Base-by-base conservation (phyloP, 108 stramenopile genomes). In the Nitzschia inconspicua region DNA sequence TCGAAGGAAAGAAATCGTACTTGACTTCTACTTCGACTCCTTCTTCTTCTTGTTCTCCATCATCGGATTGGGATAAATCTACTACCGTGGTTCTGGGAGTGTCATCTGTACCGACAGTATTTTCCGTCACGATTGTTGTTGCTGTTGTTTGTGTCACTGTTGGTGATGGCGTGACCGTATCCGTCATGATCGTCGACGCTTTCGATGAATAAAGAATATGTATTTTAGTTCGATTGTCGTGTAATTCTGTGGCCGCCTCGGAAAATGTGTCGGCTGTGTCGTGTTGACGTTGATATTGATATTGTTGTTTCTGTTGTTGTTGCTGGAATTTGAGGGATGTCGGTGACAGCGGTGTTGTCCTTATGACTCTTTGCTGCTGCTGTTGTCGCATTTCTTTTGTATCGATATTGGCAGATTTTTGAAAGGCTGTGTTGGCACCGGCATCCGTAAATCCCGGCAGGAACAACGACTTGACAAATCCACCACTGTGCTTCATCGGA, bases 401-500 rank as follows among this genome's bases (percentile, higher is more conserved):
- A n/a, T 37, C 19, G 26, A 29, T 8, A 29, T 49, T 36, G 20
- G 26, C 25, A 25, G 24, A 27, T 43, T 23, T 23, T 46, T 61
- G 44, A 57, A 73, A 77, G 23, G 58, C 39, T 3, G 59, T 52
- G 47, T 57, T 65, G 3, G 76, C 54, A 25, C 76, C 76, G 13
- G 76, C 70, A 49, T 77, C 76, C 19, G 66, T 59, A 35, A 71
- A 77, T 32, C 61, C 49, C 29, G 76, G 76, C 16, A 76, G 29
- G 13, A 72, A 14, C 8, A 77, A 30, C 14, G 62, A 68, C 18
- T 59, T 50, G n/a, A 68, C 25, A 13, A 77, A 30, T 22, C 65
- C 68, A 9, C 63, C 60, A 18, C 28, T 31, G 0, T 30, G 50
- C n/a, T 37, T 10, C 36, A n/a, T n/a, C n/a, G n/a, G n/a, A n/a